Evolutionary conservation across 2,329 filamentous ascomycete genomes (phyloP), one percentile per base, ranked within the genome.

Genomic region (Stachybotrys elegans): DNA sequence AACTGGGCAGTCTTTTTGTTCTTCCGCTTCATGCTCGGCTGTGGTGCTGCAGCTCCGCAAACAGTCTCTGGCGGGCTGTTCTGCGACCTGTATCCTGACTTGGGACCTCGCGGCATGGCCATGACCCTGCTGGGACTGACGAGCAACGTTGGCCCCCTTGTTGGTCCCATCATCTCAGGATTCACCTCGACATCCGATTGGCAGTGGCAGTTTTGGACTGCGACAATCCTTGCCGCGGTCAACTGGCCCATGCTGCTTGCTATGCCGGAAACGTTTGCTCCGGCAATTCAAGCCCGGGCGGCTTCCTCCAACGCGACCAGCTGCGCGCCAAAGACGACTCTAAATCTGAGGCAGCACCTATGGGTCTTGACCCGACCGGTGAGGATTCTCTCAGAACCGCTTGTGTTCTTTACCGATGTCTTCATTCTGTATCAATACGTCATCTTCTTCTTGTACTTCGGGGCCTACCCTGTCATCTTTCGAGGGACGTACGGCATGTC

Each of bases 381-480:
- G 6, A 21, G 54, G n/a, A 56, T 70, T n/a, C 42, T 68, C 19
- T 72, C 71, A 40, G 78, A 83, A 51, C 73, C 75, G 8, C 72
- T 82, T 29, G 75, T 81, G 1, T 59, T 77, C 4, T 79, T 74
- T 48, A 73, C 69, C 2, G 80, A 78, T 49, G 57, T 79, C 4
- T 75, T 77, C 42, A 36, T 36, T 17, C n/a, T 58, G 79, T 16
- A 69, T 70, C 9, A 47, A 20, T 81, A 80, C 48, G 72, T 69
- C 5, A 73, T 82, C 46, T 78, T 82, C 53, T 82, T 79, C 61
- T 76, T 82, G 46, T 81, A 73, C 58, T 78, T 82, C 47, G 73
- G 80, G 53, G 75, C 77, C 2, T 82, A 75, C 56, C 69, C 69
- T 0, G 60, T 69, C 23, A 48, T 50, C 5, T 50, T 48, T 42